Base-by-base conservation (phyloP, 805 yeast species). In the Candida silvicultrix region DNA sequence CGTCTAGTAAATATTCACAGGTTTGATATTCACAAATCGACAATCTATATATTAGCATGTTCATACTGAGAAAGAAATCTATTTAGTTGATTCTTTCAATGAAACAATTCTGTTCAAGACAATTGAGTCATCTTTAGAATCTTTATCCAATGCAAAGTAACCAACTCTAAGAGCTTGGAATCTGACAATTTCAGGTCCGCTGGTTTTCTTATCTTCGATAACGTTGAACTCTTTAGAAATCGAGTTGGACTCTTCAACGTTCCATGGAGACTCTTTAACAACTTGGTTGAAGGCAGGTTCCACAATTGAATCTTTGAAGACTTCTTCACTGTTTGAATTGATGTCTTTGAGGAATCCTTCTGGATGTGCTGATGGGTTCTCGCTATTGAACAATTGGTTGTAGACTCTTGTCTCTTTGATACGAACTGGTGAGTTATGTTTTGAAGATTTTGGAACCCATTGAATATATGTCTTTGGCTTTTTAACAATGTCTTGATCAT, bases 101-200 rank as follows among this genome's bases (percentile, higher is more conserved):
- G 96, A 84, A 38, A 94, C 99, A 58, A 92, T 89, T 65, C 97
- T 80, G 70, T 94, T 94, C 63, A 94, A 72, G 31, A 94, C 75
- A 52, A 90, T 68, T 48, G 70, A 73, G 25, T 78, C 83, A 18
- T 69, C 74, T 10, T 74, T 68, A 46, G 87, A 69, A 52, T 92
- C 97, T 55, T 76, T 78, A 64, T 94, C 99, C 64, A 89, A 65
- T 60, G 96, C 83, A 78, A 89, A 94, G 68, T 94, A 94, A 28
- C 99, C 99, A 40, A 88, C 92, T 70, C 99, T 81, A 67, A 94
- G 78, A 28, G 96, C 99, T 72, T 94, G 99, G 89, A 94, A 94
- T 67, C 99, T 80, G 29, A 87, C 89, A n/a, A 90, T 78, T 65
- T 90, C 95, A 40, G 81, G 78, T 4, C 80, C 76, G 19, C 75